Percentiles rank a stretch among this genome's conserved stretches.
Evolutionary conservation across 192 early-diverging fungal species (phyloP).

Genomic region (Thamnidium elegans): DNA sequence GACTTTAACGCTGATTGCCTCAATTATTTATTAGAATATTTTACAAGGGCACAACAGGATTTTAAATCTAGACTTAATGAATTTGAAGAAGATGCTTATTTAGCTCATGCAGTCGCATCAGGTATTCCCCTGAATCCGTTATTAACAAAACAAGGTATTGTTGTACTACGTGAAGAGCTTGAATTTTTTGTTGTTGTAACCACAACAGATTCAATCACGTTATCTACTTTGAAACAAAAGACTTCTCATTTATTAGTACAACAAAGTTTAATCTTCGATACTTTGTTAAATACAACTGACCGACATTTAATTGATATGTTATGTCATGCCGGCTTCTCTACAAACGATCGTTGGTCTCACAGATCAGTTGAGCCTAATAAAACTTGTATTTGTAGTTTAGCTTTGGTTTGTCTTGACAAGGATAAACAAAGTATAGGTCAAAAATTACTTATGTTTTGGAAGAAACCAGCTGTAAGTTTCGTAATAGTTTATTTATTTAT

Average conservation of each 20-base stretch:
- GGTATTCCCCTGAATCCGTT: conserved; percentile 26
- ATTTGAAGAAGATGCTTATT: neutral
- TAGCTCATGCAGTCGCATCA: neutral
- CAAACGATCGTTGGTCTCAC: conserved; percentile 71
- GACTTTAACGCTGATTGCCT: conserved; percentile 56
- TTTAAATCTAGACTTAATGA: conserved; percentile 12
- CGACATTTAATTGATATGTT: conserved; percentile 84
- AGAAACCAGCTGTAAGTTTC: conserved; percentile 69
- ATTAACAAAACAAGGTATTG: conserved; percentile 60
- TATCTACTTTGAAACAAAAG: conserved; percentile 49
- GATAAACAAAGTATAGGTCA: conserved; percentile 41
- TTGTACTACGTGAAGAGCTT: conserved; percentile 75
- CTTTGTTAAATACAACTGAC: conserved; percentile 65
- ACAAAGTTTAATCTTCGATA: conserved; percentile 71
- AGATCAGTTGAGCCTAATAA: conserved; percentile 66
- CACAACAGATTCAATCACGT: conserved; percentile 27
- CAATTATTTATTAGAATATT: conserved; percentile 51
- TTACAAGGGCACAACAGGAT: conserved; percentile 34
- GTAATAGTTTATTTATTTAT: neutral
- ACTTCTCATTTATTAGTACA: conserved; percentile 63
- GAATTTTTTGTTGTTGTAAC: conserved; percentile 63
- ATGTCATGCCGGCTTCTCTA: conserved; percentile 72
- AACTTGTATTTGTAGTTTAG: conserved; percentile 66
- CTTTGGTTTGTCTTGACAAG: conserved; percentile 59
- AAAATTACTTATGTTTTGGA: conserved; percentile 76